Base-by-base conservation (phyloP, 805 yeast genomes). In the Saccharomycopsis sp. region DNA sequence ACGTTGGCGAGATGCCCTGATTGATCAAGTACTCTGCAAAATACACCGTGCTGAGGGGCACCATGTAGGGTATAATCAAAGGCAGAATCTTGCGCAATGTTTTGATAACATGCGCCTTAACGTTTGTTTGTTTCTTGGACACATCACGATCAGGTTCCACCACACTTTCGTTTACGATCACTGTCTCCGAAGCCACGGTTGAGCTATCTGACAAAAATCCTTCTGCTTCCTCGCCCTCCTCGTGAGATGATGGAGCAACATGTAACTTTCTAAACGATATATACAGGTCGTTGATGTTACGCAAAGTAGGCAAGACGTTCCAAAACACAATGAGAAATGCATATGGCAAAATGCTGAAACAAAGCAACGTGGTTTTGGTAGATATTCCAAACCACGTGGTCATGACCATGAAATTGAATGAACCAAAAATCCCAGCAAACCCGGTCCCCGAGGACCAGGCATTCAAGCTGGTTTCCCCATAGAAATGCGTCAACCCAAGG, bases 361-460 rank as follows among this genome's bases (percentile, higher is more conserved):
- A 21, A 14, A 86, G 67, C 46, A 92, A 73, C 0, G 89, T 74
- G 0, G 74, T 58, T 59, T 75, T 75, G 0, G 88, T 83, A 4
- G 80, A 70, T 1, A 89, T 58, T 1, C 81, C 76, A 21, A 88
- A 52, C 66, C 90, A 72, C 1, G 92, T 85, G 0, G 97, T 92
- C 64, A 89, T 61, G 1, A 86, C 63, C 78, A 92, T 65, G 66
- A 81, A 91, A 14, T 79, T 66, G 55, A 87, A 88, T 54, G 91
- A 82, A 0, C 98, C 99, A 18, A 81, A 78, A 3, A 92, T 69
- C 0, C 99, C 99, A 0, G 99, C 98, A 18, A 90, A 96, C 2
- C 99, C 98, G 0, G 98, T 92, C 1, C 99, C 99, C 5, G 91
- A 81, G 20, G 96, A 87, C 82, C 95, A 92, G 0, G 96, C 97